Percentiles rank a stretch among this genome's conserved stretches.
Evolutionary conservation across 2,329 filamentous ascomycete genomes (phyloP).

Genomic region (Cladophialophora psammophila): DNA sequence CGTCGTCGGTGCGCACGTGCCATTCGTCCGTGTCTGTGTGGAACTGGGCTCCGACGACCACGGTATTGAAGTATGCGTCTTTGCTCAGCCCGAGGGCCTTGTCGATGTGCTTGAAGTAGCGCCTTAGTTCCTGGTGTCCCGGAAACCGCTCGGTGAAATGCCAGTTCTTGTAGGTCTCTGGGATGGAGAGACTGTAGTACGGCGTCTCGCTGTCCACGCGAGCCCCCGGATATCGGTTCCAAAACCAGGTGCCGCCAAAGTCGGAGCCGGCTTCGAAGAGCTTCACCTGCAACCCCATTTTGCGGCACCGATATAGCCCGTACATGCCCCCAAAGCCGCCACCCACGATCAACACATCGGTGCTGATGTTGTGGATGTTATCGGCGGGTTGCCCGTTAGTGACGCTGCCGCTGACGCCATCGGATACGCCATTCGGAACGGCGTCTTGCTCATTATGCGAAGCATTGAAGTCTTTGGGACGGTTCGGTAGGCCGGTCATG

Average conservation of each 20-base stretch:
- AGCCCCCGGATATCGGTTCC: constrained; percentile 50
- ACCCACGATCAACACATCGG: constrained; percentile 40
- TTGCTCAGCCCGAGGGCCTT: constrained; percentile 50
- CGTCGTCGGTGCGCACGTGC: constrained; percentile 50
- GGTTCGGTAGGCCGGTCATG: constrained; percentile 11
- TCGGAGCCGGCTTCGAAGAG: constrained; percentile 62
- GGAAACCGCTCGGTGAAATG: constrained; percentile 55
- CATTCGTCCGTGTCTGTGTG: constrained; percentile 46
- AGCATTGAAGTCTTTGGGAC: neutral
- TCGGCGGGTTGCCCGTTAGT: neutral
- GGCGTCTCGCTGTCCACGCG: constrained; percentile 59
- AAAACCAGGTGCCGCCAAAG: constrained; percentile 48
- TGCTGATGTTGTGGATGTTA: constrained; percentile 21
- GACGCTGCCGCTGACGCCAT: neutral
- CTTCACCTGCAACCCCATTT: constrained; percentile 56
- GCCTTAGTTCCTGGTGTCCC: constrained; percentile 47
- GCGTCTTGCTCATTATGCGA: neutral
- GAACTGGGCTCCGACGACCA: constrained; percentile 48
- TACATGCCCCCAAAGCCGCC: constrained; percentile 54
- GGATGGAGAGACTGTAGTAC: constrained; percentile 62
- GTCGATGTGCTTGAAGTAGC: constrained; percentile 53
- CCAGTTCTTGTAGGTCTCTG: constrained; percentile 57
- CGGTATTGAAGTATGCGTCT: constrained; percentile 46
- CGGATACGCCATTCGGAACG: neutral
- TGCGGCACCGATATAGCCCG: constrained; percentile 60